A percentile compares a stretch with the other conserved stretches of the same genome.
Evolutionary conservation across 2,329 filamentous ascomycete species (phyloP).

Genomic region (Periconia digitata): DNA sequence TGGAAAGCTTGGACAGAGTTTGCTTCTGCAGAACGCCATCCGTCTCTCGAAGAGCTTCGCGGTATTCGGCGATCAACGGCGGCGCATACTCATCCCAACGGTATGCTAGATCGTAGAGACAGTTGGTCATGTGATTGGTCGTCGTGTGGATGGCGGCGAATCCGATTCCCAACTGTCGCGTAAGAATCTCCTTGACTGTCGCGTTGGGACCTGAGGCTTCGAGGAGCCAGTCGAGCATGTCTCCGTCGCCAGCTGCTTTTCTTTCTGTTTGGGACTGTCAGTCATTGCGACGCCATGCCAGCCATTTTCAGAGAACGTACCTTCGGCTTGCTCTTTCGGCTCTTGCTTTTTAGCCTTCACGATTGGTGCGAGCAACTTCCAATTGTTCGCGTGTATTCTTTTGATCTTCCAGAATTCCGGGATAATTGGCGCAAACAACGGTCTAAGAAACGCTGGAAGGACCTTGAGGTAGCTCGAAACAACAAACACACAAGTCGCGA

Average conservation of each 20-base stretch:
- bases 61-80: neutral
- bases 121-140: conserved; percentile 9
- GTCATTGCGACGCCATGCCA: neutral
- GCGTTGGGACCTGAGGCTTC: neutral
- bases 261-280: neutral
- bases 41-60: neutral
- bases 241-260: neutral
- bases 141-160: conserved; percentile 6
- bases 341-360: neutral
- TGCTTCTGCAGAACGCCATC: neutral
- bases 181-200: neutral
- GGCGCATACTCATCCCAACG: conserved; percentile 10
- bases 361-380: too few species aligned
- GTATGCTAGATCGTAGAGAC: conserved; percentile 8
- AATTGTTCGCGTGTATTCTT: too few species aligned
- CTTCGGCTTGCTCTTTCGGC: neutral
- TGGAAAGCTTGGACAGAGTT: conserved; percentile 1
- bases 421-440: neutral
- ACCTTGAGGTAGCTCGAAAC: conserved; percentile 4
- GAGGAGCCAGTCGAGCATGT: conserved; percentile 9
- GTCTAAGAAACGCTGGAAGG: conserved; percentile 4
- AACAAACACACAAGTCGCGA: conserved; percentile 7
- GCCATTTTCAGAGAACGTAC: neutral
- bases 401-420: conserved; percentile 6
- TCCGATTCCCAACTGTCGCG: conserved; percentile 6